Evolutionary conservation across 139 green algal species (phyloP), one percentile per base, ranked within the genome.

Genomic region (Diplosphaera chodatii): DNA sequence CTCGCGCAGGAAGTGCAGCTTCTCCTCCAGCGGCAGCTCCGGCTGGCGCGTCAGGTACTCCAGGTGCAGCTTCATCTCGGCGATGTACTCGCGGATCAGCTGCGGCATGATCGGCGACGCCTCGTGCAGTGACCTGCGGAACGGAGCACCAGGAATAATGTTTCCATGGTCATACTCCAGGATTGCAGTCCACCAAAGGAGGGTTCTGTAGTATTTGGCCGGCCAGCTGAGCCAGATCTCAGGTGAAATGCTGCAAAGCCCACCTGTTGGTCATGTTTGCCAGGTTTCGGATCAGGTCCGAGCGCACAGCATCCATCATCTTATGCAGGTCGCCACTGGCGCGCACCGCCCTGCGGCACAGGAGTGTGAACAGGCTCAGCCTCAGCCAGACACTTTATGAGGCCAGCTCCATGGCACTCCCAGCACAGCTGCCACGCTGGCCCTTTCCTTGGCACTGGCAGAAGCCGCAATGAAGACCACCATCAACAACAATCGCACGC

Each of bases 261-360:
- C 32, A 82, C 80, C 74, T 85, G 78, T 85, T 87, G n/a, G 89
- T 85, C 65, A 98, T 93, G 79, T 96, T 96, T n/a, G 92, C 94
- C 22, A 99, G 82, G 81, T 98, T 97, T 56, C 94, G 82, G 29
- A 97, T 78, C 28, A 98, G 82, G 84, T 99, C 94, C n/a, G 91
- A 80, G 18, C 94, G 82, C 64, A 99, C 78, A 1, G 80, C 85
- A 78, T 96, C 94, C 82, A 95, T 92, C 63, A 96, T 92, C 56
- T 98, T 88, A 3, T 78, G 67, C 13, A 94, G 79, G 48, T 88
- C 78, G 32, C 83, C 89, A 22, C 74, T 68, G 10, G 72, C 48
- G 0, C 84, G 69, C 29, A 94, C 82, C 32, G 32, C 56, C 33
- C 78, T 65, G 48, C 48, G 16, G 16, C 16, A 59, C 37, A 48